phyloP scores from a whole-genome alignment of 208 protist species.

The Novymonas esmeraldas region DNA sequence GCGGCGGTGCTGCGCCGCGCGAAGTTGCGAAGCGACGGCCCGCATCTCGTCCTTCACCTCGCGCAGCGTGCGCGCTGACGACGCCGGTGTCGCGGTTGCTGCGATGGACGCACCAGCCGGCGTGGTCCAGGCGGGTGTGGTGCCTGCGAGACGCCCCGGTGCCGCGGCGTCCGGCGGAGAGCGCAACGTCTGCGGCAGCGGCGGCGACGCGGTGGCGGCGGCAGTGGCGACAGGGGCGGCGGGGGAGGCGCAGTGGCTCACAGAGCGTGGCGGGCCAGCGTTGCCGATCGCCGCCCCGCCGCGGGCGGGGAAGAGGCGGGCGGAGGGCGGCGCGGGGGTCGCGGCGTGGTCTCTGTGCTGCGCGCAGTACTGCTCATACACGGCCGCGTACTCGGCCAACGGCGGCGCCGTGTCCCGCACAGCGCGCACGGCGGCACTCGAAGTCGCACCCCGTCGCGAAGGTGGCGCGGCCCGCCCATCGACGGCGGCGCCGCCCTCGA shows the following conservation, averaged over 20 bases:
- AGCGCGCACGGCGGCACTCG: neutral
- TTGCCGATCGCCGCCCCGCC: neutral
- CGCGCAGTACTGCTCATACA: constrained; percentile 1
- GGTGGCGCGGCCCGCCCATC: neutral
- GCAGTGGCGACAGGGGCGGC: no score
- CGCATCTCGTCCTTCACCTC: constrained; percentile 60
- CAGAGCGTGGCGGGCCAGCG: no score
- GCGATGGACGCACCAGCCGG: neutral
- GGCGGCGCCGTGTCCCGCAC: constrained; percentile 11
- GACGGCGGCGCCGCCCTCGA: neutral
- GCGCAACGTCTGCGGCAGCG: no score
- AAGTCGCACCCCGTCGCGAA: neutral
- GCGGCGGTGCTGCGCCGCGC: constrained; percentile 51
- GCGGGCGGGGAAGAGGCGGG: constrained; percentile 10
- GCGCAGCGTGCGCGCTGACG: constrained; percentile 19
- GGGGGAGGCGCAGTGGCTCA: no score
- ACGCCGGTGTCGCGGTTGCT: neutral
- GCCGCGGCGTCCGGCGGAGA: no score
- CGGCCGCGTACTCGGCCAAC: constrained; percentile 7
- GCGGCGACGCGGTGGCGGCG: no score
- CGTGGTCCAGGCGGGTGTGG: no score
- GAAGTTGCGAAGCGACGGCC: constrained; percentile 44
- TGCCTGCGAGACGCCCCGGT: no score
- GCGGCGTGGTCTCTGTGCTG: neutral
- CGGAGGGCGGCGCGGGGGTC: neutral